phyloP scores from a whole-genome alignment of 2,329 filamentous ascomycete species.

The Sporothrix inflata region DNA sequence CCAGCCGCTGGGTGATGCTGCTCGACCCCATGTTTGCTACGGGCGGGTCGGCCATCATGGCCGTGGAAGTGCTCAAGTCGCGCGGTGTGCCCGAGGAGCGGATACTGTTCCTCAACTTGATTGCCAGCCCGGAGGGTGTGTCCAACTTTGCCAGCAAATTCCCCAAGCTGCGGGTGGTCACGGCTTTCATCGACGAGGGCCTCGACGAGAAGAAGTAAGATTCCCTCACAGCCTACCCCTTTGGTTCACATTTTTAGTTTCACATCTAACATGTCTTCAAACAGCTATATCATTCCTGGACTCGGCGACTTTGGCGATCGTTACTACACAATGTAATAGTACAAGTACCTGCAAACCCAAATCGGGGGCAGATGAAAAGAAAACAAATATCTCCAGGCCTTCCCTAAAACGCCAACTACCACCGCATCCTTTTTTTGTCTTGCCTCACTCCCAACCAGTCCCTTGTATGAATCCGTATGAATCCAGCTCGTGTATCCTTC shows the following conservation, averaged over 20 bases:
- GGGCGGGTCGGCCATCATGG: conserved; percentile 94
- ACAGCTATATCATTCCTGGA: conserved; percentile 91
- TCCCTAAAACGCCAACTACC: conserved; percentile 12
- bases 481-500: conserved; percentile 12
- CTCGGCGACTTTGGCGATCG: conserved; percentile 94
- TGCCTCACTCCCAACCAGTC: background rate
- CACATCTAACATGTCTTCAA: conserved; percentile 38
- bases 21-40: conserved; percentile 99
- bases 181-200: conserved; percentile 92
- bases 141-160: conserved; percentile 87
- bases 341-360: conserved; percentile 22
- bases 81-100: conserved; percentile 92
- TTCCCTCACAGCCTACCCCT: background rate
- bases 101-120: conserved; percentile 94
- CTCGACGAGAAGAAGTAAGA: conserved; percentile 90
- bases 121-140: conserved; percentile 94
- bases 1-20: conserved; percentile 87
- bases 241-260: background rate
- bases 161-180: conserved; percentile 87
- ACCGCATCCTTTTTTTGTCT: background rate
- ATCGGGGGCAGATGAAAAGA: background rate
- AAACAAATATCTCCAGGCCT: conserved; percentile 2
- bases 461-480: conserved; percentile 7
- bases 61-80: conserved; percentile 87
- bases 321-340: conserved; percentile 80